These are phyloP conservation scores for Lactifluus pinguis DNA, from an alignment of 768 basidiomycete genomes.

Conservation along the genomic window DNA sequence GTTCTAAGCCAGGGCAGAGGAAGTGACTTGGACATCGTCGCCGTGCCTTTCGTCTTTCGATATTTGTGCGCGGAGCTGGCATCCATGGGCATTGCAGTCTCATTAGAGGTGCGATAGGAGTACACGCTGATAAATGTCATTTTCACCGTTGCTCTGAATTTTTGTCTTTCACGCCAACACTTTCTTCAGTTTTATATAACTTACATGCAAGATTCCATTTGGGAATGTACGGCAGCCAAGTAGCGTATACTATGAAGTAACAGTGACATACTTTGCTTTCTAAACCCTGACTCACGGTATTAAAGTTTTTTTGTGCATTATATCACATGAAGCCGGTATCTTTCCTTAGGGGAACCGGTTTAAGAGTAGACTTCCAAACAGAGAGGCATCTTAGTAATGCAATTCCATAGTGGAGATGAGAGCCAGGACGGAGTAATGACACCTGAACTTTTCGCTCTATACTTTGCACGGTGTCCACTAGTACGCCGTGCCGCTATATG, in stretches of 20 bases:
- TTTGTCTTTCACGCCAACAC: not conserved
- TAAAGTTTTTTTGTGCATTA: not conserved
- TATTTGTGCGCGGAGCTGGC: constrained; percentile 94
- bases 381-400: not conserved
- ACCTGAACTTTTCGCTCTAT: not conserved
- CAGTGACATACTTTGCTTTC: not conserved
- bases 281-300: not conserved
- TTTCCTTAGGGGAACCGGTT: not conserved
- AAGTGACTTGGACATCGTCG: constrained; percentile 87
- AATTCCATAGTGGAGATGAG: not conserved
- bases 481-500: not conserved
- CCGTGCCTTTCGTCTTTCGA: constrained; percentile 90
- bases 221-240: not conserved
- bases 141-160: not conserved
- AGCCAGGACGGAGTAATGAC: not conserved
- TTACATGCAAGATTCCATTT: not conserved
- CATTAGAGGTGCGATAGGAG: constrained; percentile 52
- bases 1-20: constrained; percentile 56
- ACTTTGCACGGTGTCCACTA: not conserved
- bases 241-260: not conserved
- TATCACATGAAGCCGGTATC: not conserved
- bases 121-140: not conserved
- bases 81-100: constrained; percentile 95
- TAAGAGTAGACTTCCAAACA: not conserved
- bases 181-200: not conserved